These are phyloP conservation scores for Amborella trichopoda DNA, from an alignment of 164 flowering plant species.

Conservation along the genomic window DNA sequence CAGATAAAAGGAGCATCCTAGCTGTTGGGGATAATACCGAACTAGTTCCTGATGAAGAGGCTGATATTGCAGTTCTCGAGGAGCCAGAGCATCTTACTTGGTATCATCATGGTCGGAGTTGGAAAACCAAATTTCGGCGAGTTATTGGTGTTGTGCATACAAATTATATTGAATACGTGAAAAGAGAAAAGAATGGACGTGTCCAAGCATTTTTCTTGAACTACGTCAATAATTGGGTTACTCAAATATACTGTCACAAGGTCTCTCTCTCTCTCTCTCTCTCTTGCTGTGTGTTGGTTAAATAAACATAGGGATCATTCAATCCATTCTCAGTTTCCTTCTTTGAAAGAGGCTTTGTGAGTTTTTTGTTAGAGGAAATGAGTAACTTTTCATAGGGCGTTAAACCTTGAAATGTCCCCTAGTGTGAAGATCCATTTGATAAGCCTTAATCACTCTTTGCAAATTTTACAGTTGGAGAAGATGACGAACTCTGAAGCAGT, in stretches of 20 bases:
- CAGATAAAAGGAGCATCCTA: constrained; percentile 81
- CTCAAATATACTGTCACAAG: constrained; percentile 84
- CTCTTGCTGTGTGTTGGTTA: too few species aligned
- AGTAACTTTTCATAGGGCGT: too few species aligned
- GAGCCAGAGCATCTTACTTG: constrained; percentile 99
- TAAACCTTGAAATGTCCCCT: too few species aligned
- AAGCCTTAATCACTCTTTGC: too few species aligned
- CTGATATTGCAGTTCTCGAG: constrained; percentile 92
- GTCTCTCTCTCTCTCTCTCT: constrained; percentile 28
- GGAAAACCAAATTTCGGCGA: constrained; percentile 76
- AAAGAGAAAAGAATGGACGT: constrained; percentile 69
- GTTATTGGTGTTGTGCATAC: constrained; percentile 88
- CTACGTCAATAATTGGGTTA: constrained; percentile 71
- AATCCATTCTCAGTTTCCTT: too few species aligned
- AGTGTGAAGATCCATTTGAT: too few species aligned
- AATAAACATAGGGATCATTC: too few species aligned
- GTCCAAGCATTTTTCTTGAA: constrained; percentile 56
- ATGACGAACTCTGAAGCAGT: too few species aligned
- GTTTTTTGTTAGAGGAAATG: too few species aligned
- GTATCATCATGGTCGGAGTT: constrained; percentile 96
- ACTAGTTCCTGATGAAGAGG: constrained; percentile 69
- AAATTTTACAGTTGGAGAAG: too few species aligned
- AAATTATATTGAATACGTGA: constrained; percentile 87
- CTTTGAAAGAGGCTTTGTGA: too few species aligned
- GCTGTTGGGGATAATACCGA: constrained; percentile 83